These are phyloP conservation scores for Aspergillus novofumigatus DNA, from an alignment of 2,329 filamentous ascomycete species.

Conservation along the genomic window DNA sequence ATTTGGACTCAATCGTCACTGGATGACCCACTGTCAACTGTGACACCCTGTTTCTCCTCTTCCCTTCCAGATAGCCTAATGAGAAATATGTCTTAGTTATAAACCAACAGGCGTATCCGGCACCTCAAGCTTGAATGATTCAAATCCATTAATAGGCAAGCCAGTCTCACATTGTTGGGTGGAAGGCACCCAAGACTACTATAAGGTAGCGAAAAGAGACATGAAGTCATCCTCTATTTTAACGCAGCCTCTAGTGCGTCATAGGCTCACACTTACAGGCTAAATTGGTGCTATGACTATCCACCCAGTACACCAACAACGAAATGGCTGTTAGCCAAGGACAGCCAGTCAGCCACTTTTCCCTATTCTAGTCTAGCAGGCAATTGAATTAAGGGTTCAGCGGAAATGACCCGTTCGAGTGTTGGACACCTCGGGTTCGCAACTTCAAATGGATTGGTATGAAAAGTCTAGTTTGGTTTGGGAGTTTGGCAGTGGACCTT, in stretches of 20 bases:
- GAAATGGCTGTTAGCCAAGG: not conserved
- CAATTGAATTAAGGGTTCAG: not conserved
- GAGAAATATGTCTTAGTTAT: not conserved
- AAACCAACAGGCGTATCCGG: not conserved
- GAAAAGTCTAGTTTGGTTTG: not conserved
- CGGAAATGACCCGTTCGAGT: not conserved
- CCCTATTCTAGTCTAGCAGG: not conserved
- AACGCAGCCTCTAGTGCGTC: too few relatives aligned
- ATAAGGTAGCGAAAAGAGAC: not conserved
- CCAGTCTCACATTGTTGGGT: too few relatives aligned
- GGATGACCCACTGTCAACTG: too few relatives aligned
- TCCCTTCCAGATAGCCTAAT: not conserved
- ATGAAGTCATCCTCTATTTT: not conserved
- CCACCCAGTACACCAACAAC: not conserved
- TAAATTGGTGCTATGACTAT: not conserved
- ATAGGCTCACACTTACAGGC: not conserved
- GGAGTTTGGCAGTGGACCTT: not conserved
- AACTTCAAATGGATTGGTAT: not conserved
- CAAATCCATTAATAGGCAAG: too few relatives aligned
- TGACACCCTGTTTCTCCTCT: not conserved
- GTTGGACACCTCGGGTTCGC: too few relatives aligned
- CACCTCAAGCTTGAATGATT: too few relatives aligned
- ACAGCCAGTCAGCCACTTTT: not conserved
- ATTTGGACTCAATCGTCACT: too few relatives aligned
- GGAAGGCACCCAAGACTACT: too few relatives aligned